Conservation (phyloP, 805 yeast species). For the Scheffersomyces ergatensis region DNA sequence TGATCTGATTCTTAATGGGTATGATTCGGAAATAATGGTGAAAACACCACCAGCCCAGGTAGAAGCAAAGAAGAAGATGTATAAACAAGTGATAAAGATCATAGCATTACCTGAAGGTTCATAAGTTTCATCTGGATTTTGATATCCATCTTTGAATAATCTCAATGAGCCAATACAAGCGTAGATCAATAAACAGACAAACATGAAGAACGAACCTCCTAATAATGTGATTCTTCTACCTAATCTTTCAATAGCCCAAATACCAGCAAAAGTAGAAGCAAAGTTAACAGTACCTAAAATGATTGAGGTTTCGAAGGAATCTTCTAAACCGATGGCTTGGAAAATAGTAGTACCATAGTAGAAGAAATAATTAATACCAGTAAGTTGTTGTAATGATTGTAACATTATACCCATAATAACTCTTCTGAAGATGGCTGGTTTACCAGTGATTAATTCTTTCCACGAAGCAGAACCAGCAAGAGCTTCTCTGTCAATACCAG, state of each 20-base stretch:
- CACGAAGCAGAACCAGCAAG: slow-evolving; percentile 65
- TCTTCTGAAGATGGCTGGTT: slow-evolving; percentile 59
- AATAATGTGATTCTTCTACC: slow-evolving; percentile 50
- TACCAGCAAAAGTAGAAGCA: slow-evolving; percentile 51
- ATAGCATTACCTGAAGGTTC: slow-evolving; percentile 57
- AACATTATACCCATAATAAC: slow-evolving; percentile 55
- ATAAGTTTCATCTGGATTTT: slow-evolving; percentile 28
- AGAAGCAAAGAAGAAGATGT: slow-evolving; percentile 63
- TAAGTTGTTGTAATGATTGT: slow-evolving; percentile 57
- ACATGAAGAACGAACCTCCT: slow-evolving; percentile 46
- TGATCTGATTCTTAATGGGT: slow-evolving; percentile 62
- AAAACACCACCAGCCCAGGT: slow-evolving; percentile 74
- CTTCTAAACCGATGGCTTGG: slow-evolving; percentile 45
- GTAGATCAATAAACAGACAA: slow-evolving; percentile 55
- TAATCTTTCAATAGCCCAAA: slow-evolving; percentile 45
- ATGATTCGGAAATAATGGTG: slow-evolving; percentile 64
- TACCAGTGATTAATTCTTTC: slow-evolving; percentile 60
- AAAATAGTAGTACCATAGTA: slow-evolving; percentile 60
- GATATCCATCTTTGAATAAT: slow-evolving; percentile 37
- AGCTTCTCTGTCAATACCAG: slow-evolving; percentile 59
- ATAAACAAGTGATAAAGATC: slow-evolving; percentile 64
- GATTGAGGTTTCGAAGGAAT: slow-evolving; percentile 55
- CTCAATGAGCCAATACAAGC: slow-evolving; percentile 59
- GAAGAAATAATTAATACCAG: slow-evolving; percentile 62
- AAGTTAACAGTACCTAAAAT: slow-evolving; percentile 56